A percentile compares a stretch with the other conserved stretches of the same genome.
These are phyloP conservation scores for Perkinsus olseni DNA, from an alignment of 169 alveolate genomes.

Conservation along the genomic window DNA sequence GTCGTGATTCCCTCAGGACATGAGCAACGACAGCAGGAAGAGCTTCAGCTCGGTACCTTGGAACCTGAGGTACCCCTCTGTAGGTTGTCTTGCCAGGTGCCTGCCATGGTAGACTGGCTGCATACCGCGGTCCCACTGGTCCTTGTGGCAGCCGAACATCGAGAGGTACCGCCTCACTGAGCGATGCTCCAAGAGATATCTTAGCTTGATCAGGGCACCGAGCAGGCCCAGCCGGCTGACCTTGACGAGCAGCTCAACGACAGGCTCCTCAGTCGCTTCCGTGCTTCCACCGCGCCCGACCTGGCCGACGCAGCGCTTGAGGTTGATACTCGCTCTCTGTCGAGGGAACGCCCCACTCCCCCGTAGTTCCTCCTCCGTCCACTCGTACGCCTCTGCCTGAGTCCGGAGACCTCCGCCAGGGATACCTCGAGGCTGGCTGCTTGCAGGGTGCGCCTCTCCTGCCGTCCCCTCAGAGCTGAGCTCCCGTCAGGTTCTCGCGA, in stretches of 20 bases:
- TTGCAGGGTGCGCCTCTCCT: neutral
- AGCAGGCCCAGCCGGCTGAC: neutral
- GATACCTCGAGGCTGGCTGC: neutral
- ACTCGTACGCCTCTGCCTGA: neutral
- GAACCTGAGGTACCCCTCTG: neutral
- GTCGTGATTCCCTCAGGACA: too few relatives aligned
- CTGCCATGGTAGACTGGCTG: neutral
- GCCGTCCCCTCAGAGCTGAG: too few relatives aligned
- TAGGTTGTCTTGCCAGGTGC: neutral
- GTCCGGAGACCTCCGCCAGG: neutral
- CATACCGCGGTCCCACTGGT: neutral
- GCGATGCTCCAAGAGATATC: neutral
- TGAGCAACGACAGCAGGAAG: neutral
- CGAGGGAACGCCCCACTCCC: neutral
- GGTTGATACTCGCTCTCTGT: neutral
- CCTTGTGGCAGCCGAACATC: neutral
- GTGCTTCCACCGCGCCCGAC: neutral
- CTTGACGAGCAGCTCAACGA: neutral
- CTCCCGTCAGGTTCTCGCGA: neutral
- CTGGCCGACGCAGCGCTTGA: neutral
- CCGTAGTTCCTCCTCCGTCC: neutral
- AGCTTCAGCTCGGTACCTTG: neutral
- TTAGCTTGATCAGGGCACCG: neutral
- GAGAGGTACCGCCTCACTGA: neutral
- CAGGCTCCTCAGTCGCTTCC: neutral